A percentile compares a stretch with the other conserved stretches of the same genome.
phyloP scores from a whole-genome alignment of 2,329 filamentous ascomycete species.

The Seiridium unicorne region DNA sequence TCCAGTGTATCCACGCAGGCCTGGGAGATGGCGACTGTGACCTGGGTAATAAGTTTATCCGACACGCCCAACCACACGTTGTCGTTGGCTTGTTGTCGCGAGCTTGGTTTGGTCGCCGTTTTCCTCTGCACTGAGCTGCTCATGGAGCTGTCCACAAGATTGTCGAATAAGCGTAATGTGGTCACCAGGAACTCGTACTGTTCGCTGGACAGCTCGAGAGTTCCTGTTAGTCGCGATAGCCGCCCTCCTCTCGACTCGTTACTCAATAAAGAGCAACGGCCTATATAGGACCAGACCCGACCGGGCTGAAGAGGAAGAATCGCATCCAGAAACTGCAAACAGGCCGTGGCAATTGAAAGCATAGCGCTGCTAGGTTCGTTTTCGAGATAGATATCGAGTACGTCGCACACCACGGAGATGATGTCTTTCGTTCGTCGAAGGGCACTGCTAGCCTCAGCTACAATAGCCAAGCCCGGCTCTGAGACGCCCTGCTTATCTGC shows the following conservation, averaged over 20 bases:
- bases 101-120: conserved; percentile 46
- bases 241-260: conserved; percentile 74
- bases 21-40: conserved; percentile 71
- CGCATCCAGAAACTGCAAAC: conserved; percentile 76
- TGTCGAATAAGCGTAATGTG: conserved; percentile 71
- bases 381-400: conserved; percentile 71
- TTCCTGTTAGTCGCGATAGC: conserved; percentile 76
- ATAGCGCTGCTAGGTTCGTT: conserved; percentile 62
- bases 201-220: conserved; percentile 73
- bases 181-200: conserved; percentile 76
- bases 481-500: conserved; percentile 17
- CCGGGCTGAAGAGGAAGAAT: conserved; percentile 74
- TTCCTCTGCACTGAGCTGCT: conserved; percentile 67
- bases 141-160: conserved; percentile 74
- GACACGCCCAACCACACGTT: conserved; percentile 70
- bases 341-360: conserved; percentile 66
- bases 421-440: conserved; percentile 67
- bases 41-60: conserved; percentile 71
- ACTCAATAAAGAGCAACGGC: conserved; percentile 76
- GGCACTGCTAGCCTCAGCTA: conserved; percentile 58
- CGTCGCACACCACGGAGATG: conserved; percentile 76
- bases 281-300: conserved; percentile 86
- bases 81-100: conserved; percentile 43
- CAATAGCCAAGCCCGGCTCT: conserved; percentile 43
- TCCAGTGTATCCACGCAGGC: conserved; percentile 81